Base-by-base conservation (phyloP, 208 protist genomes). In the Endotrypanum monterogeii region DNA sequence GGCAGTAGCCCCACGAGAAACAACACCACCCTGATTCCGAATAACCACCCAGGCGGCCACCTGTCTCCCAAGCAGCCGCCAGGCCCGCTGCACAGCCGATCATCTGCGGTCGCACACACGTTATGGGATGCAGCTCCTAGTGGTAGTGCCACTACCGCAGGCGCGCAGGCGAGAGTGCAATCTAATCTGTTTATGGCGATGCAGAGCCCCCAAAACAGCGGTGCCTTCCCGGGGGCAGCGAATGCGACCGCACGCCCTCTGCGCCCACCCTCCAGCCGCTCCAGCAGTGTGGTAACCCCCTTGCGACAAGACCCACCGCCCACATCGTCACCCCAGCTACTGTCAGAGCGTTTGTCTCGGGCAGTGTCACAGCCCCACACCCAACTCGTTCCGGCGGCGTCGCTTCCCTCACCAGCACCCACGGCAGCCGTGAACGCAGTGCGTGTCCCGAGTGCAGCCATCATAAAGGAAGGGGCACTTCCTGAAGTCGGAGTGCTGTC, bases 401-500 rank as follows among this genome's bases (percentile, higher is more conserved):
- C 41, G 32, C 68, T 54, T 8, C 67, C 32, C 20, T 39, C 46
- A 20, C 39, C n/a, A 23, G 39, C 48, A 0, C n/a, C 37, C 2
- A 20, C 69, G 23, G 25, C 62, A 30, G 28, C 62, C n/a, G n/a
- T 60, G 5, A 72, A 44, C 8, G 20, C 56, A 9, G 37, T 80
- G 20, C 68, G 68, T 6, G 76, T 80, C 61, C 76, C 76, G 35
- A 71, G 55, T 14, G 65, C 76, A 35, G 75, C 76, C 30, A 63
- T 80, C 44, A 30, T 80, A 20, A 75, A 71, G 46, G 76, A 65
- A 8, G 69, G 25, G 4, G 46, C 51, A 41, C 30, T 80, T 41
- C 76, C 76, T 16, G 69, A 75, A 23, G 76, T 69, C 6, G 69
- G 69, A 3, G 51, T 72, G 55, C 76, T 48, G 50, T 71, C 69